These are phyloP conservation scores for Hypoxylon fuscum DNA, from an alignment of 495 filamentous ascomycete species.

Conservation along the genomic window DNA sequence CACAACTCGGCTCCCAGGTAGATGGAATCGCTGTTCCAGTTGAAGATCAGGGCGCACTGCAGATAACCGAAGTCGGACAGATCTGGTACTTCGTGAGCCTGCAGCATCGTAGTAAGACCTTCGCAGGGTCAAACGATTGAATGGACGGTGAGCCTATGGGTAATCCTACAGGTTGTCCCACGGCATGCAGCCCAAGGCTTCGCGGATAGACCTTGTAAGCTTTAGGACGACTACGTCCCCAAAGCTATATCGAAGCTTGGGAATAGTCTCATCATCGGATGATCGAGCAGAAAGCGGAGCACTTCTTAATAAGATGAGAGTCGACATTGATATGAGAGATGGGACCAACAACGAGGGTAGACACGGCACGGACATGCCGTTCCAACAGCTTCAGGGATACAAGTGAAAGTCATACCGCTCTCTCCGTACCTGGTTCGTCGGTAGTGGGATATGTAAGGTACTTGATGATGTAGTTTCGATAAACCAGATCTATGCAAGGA, in stretches of 20 bases:
- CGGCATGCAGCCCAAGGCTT: slow-evolving; percentile 5
- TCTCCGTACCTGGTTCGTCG: background rate
- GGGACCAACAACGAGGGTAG: background rate
- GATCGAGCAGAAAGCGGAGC: background rate
- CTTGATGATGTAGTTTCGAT: slow-evolving; percentile 7
- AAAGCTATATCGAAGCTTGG: slow-evolving; percentile 1
- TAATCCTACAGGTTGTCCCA: slow-evolving; percentile 10
- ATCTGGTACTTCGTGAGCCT: slow-evolving; percentile 45
- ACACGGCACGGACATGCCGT: slow-evolving; percentile 7
- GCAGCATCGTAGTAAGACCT: slow-evolving; percentile 45
- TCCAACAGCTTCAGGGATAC: slow-evolving; percentile 13
- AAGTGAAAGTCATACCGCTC: slow-evolving; percentile 1
- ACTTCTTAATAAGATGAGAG: background rate
- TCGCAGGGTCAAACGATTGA: slow-evolving; percentile 31
- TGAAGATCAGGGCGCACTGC: slow-evolving; percentile 47
- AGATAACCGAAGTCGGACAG: slow-evolving; percentile 49
- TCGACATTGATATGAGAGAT: background rate
- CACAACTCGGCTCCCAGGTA: slow-evolving; percentile 43
- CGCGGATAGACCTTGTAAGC: background rate
- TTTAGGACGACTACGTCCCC: background rate
- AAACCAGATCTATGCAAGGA: background rate
- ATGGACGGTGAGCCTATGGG: slow-evolving; percentile 21
- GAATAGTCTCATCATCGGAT: slow-evolving; percentile 3
- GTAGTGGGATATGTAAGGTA: slow-evolving; percentile 2
- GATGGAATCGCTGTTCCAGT: slow-evolving; percentile 44